phyloP scores from a whole-genome alignment of 257 asterid species.

The Forsythia suspensa region DNA sequence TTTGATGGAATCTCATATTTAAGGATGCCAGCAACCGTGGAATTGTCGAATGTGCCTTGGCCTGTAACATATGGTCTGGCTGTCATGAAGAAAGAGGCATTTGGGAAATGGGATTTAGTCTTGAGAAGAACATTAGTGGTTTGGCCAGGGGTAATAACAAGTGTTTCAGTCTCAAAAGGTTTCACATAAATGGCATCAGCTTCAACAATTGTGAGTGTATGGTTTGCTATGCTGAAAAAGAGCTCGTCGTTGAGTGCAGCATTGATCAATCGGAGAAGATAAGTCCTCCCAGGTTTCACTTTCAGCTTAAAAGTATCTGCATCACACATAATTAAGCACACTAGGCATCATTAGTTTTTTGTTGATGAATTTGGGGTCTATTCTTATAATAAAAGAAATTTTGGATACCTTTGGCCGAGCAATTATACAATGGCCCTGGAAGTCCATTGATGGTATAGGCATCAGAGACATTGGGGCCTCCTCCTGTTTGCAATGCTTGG shows the following conservation, averaged over 20 bases:
- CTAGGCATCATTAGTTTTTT: too few relatives aligned
- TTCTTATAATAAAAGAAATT: background rate
- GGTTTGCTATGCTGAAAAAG: slow-evolving; percentile 60
- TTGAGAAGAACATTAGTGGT: slow-evolving; percentile 52
- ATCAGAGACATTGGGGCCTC: slow-evolving; percentile 66
- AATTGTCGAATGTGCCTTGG: slow-evolving; percentile 53
- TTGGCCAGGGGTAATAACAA: slow-evolving; percentile 60
- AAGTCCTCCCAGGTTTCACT: slow-evolving; percentile 58
- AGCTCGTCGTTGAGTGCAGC: slow-evolving; percentile 67
- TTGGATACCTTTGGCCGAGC: slow-evolving; percentile 53
- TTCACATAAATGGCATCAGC: slow-evolving; percentile 54
- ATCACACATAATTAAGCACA: background rate
- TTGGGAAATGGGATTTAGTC: slow-evolving; percentile 39
- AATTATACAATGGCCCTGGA: slow-evolving; percentile 59
- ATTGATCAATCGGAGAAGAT: slow-evolving; percentile 64
- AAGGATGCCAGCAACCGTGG: slow-evolving; percentile 54
- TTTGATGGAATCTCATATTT: slow-evolving; percentile 35
- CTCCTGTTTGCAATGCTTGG: slow-evolving; percentile 59
- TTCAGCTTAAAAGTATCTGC: slow-evolving; percentile 53
- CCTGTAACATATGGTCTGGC: slow-evolving; percentile 63
- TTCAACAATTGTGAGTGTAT: slow-evolving; percentile 46
- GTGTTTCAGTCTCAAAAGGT: slow-evolving; percentile 44
- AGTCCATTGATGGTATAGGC: slow-evolving; percentile 66
- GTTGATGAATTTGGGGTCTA: background rate
- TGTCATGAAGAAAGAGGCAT: slow-evolving; percentile 48